phyloP scores from a whole-genome alignment of 108 stramenopile genomes.

The Pseudonitzschia delicatissima region DNA sequence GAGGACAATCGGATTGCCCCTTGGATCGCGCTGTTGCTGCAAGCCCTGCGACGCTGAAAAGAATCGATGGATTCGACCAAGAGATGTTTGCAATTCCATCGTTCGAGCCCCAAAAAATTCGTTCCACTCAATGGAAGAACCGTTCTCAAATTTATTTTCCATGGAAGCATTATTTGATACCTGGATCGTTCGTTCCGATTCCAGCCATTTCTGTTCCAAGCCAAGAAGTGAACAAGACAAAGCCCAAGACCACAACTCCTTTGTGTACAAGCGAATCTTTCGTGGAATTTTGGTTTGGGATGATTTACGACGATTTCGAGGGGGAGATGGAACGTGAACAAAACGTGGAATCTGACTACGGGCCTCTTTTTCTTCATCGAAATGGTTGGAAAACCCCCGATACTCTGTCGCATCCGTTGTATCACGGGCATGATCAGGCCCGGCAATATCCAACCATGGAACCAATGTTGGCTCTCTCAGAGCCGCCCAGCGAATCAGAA shows the following conservation, averaged over 20 bases:
- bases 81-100: constrained; percentile 13
- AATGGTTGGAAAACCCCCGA: neutral
- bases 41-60: constrained; percentile 5
- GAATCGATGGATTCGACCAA: neutral
- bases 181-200: constrained; percentile 13
- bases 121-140: neutral
- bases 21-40: neutral
- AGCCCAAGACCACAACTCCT: constrained; percentile 34
- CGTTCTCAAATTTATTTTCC: neutral
- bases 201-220: constrained; percentile 30
- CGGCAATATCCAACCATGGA: constrained; percentile 37
- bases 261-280: constrained; percentile 13
- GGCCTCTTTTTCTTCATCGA: neutral
- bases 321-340: constrained; percentile 13
- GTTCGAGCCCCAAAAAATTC: neutral
- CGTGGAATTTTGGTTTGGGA: neutral
- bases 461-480: constrained; percentile 29
- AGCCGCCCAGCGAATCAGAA: constrained; percentile 24
- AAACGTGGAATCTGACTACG: neutral
- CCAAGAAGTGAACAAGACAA: constrained; percentile 28
- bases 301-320: neutral
- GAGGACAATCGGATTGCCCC: neutral
- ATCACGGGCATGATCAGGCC: constrained; percentile 2
- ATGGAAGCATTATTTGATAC: neutral
- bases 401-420: neutral